Evolutionary conservation across 139 green algal genomes (phyloP).

Genomic region (Volvox reticuliferus): DNA sequence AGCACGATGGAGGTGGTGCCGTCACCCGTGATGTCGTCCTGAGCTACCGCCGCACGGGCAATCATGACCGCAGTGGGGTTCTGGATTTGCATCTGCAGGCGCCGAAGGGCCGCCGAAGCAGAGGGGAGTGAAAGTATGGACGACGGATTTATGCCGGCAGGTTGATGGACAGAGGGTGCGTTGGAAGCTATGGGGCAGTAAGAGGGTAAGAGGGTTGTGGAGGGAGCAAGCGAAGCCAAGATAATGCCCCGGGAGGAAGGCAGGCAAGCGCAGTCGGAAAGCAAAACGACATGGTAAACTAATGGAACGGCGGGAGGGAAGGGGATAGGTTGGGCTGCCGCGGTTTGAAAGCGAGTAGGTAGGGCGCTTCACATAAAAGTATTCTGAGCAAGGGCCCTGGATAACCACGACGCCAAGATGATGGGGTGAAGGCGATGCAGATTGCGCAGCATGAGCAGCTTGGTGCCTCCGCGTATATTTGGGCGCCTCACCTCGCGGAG

Average conservation of each 20-base stretch:
- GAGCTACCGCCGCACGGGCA: slow-evolving; percentile 95
- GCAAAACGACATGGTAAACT: no score
- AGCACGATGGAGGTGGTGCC: slow-evolving; percentile 97
- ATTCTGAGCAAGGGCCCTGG: no score
- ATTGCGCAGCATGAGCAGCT: not conserved
- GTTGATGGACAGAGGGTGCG: no score
- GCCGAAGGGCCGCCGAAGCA: not conserved
- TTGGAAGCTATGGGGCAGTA: no score
- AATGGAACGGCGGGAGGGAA: no score
- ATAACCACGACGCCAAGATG: no score
- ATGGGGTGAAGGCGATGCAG: not conserved
- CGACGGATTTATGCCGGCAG: not conserved
- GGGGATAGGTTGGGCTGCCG: no score
- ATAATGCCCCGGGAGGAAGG: no score
- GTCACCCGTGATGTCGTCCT: slow-evolving; percentile 98
- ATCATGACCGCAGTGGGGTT: slow-evolving; percentile 99
- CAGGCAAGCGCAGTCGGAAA: no score
- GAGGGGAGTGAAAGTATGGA: not conserved
- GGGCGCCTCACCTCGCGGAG: slow-evolving; percentile 77
- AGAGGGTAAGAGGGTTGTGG: no score
- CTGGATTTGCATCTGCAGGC: slow-evolving; percentile 95
- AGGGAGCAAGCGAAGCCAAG: no score
- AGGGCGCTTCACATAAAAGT: not conserved
- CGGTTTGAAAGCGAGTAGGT: no score
- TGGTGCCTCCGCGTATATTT: not conserved